phyloP scores from a whole-genome alignment of 2,329 filamentous ascomycete species.

The Alternaria sp. region DNA sequence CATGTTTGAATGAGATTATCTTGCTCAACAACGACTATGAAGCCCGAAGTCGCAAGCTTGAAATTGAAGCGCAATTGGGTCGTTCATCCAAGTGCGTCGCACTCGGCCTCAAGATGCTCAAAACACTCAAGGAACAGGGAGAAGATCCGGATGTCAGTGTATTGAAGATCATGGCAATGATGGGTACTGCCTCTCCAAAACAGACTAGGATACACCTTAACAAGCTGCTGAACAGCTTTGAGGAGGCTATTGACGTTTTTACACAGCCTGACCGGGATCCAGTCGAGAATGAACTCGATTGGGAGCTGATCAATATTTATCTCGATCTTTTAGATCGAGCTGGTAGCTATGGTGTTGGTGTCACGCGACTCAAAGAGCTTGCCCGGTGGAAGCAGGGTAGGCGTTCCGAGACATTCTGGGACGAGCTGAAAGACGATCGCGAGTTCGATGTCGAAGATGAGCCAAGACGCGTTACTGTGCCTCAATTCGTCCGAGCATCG shows the following conservation, averaged over 20 bases:
- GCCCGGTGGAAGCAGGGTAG: slow-evolving; percentile 85
- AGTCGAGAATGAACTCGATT: slow-evolving; percentile 61
- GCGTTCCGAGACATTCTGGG: slow-evolving; percentile 77
- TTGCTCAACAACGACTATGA: slow-evolving; percentile 60
- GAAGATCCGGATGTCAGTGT: slow-evolving; percentile 56
- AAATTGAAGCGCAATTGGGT: slow-evolving; percentile 59
- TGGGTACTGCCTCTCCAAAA: slow-evolving; percentile 60
- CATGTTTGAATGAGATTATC: slow-evolving; percentile 56
- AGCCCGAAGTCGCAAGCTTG: slow-evolving; percentile 61
- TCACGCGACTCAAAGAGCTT: slow-evolving; percentile 72
- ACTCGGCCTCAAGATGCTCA: slow-evolving; percentile 61
- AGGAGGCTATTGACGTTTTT: slow-evolving; percentile 57
- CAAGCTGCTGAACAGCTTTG: slow-evolving; percentile 59
- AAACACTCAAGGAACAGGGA: slow-evolving; percentile 54
- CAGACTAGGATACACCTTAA: slow-evolving; percentile 53
- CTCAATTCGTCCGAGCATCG: slow-evolving; percentile 66
- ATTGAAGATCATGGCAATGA: slow-evolving; percentile 62
- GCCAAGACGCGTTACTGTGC: slow-evolving; percentile 67
- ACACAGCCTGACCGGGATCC: slow-evolving; percentile 52
- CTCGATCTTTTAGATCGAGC: slow-evolving; percentile 77
- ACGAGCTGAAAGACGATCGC: slow-evolving; percentile 75
- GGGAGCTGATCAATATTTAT: slow-evolving; percentile 87
- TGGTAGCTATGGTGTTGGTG: slow-evolving; percentile 68
- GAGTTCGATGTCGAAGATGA: slow-evolving; percentile 83
- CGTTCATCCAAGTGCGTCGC: slow-evolving; percentile 41